A percentile compares a stretch with the other conserved stretches of the same genome.
Conservation (phyloP, 163 green algal species). For the Chloroidium sp. region DNA sequence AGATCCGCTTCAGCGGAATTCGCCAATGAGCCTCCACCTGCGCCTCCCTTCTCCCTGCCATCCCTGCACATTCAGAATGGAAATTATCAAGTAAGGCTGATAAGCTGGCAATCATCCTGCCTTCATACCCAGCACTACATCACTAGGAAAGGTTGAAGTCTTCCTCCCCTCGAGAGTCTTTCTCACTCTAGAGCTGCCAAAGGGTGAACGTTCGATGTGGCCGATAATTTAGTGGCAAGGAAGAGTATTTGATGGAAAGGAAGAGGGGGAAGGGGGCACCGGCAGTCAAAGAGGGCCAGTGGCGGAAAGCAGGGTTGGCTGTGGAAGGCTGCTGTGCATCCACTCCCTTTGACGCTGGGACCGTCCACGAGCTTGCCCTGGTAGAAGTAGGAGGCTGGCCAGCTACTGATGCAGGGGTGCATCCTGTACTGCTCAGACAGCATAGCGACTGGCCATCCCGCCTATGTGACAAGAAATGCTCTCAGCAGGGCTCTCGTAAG, state of each 20-base stretch:
- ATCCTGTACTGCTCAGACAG: constrained; percentile 70
- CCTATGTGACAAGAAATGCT: constrained; percentile 3
- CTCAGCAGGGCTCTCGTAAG: not conserved
- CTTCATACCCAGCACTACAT: too few relatives aligned
- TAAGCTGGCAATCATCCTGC: too few relatives aligned
- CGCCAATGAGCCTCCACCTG: too few relatives aligned
- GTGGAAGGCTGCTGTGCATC: constrained; percentile 15
- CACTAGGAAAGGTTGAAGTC: too few relatives aligned
- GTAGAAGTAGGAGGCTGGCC: constrained; percentile 77
- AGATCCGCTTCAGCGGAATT: too few relatives aligned
- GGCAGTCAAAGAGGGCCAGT: constrained; percentile 39
- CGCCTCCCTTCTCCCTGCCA: too few relatives aligned
- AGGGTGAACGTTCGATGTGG: not conserved
- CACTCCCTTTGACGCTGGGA: not conserved
- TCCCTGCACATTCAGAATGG: too few relatives aligned
- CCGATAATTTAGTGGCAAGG: not conserved
- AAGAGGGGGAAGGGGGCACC: not conserved
- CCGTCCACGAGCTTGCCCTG: constrained; percentile 46
- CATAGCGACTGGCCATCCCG: constrained; percentile 14
- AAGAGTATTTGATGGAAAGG: not conserved
- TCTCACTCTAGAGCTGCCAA: too few relatives aligned
- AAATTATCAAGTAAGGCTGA: too few relatives aligned
- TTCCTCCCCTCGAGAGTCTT: too few relatives aligned
- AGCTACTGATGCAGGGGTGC: constrained; percentile 71
- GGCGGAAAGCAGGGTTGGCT: constrained; percentile 26